Percentiles rank a stretch among this genome's conserved stretches.
phyloP scores from a whole-genome alignment of 2,329 filamentous ascomycete species.

The Ilyonectria sp. region DNA sequence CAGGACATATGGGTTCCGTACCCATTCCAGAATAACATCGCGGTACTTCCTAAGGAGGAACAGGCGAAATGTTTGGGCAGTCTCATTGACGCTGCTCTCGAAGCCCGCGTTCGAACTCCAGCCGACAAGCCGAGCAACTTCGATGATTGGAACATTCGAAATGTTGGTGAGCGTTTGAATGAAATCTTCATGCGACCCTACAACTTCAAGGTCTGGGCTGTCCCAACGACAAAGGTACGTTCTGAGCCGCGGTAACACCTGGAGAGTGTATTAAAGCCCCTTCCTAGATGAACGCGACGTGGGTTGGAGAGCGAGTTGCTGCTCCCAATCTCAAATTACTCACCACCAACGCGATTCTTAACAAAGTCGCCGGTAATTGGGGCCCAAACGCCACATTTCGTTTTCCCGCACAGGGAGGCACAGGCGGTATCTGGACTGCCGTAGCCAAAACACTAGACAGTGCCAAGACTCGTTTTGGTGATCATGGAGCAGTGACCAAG shows the following conservation, averaged over 20 bases:
- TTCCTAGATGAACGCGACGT: slow-evolving; percentile 94
- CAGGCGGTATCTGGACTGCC: slow-evolving; percentile 98
- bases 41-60: slow-evolving; percentile 96
- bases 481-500: slow-evolving; percentile 85
- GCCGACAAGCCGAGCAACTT: slow-evolving; percentile 89
- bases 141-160: slow-evolving; percentile 97
- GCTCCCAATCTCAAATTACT: slow-evolving; percentile 95
- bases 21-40: slow-evolving; percentile 99
- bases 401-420: slow-evolving; percentile 95
- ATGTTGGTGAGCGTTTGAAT: slow-evolving; percentile 89
- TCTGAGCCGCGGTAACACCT: neutral
- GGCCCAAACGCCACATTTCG: slow-evolving; percentile 98
- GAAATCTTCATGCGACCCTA: slow-evolving; percentile 99
- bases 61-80: slow-evolving; percentile 95
- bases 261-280: slow-evolving; percentile 13
- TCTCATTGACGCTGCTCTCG: slow-evolving; percentile 93
- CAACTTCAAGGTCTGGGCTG: slow-evolving; percentile 99
- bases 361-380: slow-evolving; percentile 97
- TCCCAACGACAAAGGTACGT: slow-evolving; percentile 91
- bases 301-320: slow-evolving; percentile 98
- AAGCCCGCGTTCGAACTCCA: slow-evolving; percentile 85
- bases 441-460: slow-evolving; percentile 95
- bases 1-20: slow-evolving; percentile 97
- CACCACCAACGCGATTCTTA: slow-evolving; percentile 93
- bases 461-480: slow-evolving; percentile 91